A percentile compares a stretch with the other conserved stretches of the same genome.
Evolutionary conservation across 202 grass and related monocot species (phyloP).

Genomic region (Digitaria exilis): DNA sequence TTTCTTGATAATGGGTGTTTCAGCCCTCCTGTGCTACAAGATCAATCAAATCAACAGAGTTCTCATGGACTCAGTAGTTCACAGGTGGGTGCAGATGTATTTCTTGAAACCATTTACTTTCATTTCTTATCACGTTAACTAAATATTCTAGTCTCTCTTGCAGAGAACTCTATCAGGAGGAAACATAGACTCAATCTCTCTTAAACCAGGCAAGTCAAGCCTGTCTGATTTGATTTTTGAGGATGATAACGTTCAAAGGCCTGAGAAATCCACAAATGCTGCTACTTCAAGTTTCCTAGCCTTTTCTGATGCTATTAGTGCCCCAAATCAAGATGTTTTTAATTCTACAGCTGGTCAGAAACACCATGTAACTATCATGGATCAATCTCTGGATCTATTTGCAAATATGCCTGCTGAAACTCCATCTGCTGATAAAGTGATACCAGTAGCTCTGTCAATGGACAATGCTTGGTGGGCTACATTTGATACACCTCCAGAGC

Average conservation of each 20-base stretch:
- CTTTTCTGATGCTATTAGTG: slow-evolving; percentile 37
- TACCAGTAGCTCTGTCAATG: slow-evolving; percentile 27
- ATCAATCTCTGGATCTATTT: slow-evolving; percentile 63
- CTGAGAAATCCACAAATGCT: slow-evolving; percentile 13
- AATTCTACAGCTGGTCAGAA: slow-evolving; percentile 35
- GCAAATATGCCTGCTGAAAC: slow-evolving; percentile 39
- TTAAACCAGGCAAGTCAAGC: slow-evolving; percentile 57
- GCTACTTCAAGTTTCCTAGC: slow-evolving; percentile 36
- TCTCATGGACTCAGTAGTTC: slow-evolving; percentile 40
- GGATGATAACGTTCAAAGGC: slow-evolving; percentile 17
- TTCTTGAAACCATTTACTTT: slow-evolving; percentile 6
- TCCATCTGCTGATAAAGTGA: slow-evolving; percentile 38
- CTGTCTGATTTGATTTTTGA: slow-evolving; percentile 54
- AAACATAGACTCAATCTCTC: slow-evolving; percentile 45
- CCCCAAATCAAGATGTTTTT: slow-evolving; percentile 46
- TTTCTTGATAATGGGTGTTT: slow-evolving; percentile 51
- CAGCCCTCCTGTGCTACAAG: slow-evolving; percentile 41
- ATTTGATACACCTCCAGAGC: slow-evolving; percentile 69
- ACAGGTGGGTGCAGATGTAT: slow-evolving; percentile 40
- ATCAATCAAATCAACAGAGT: slow-evolving; percentile 35
- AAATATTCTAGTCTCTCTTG: slow-evolving; percentile 34
- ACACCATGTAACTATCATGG: slow-evolving; percentile 38
- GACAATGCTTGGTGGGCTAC: slow-evolving; percentile 80
- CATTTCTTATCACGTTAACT: background rate
- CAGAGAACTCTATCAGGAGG: slow-evolving; percentile 58